These are phyloP conservation scores for Suhomyces panamericanus DNA, from an alignment of 1,139 yeast genomes.

Conservation along the genomic window DNA sequence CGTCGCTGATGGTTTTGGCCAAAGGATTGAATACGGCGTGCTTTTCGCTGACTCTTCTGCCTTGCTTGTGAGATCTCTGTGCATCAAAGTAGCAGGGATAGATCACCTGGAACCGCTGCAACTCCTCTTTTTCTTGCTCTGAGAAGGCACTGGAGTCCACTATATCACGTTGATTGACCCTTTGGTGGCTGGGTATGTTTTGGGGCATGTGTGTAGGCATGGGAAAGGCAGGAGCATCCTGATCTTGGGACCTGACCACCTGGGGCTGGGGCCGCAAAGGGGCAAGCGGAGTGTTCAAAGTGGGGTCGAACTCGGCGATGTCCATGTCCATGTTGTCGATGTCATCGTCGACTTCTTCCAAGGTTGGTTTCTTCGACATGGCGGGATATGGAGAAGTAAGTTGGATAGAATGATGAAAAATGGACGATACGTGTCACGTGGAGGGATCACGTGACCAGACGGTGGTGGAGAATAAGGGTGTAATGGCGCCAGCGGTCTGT, in stretches of 20 bases:
- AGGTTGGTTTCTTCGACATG: conserved; percentile 62
- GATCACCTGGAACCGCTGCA: conserved; percentile 67
- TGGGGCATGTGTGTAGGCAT: conserved; percentile 24
- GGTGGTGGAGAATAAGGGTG: neutral
- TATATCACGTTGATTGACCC: conserved; percentile 24
- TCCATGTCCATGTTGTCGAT: conserved; percentile 93
- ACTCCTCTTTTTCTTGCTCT: conserved; percentile 57
- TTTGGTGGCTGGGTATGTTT: conserved; percentile 6
- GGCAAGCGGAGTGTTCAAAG: conserved; percentile 65
- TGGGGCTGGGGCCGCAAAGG: conserved; percentile 61
- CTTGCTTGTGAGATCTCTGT: conserved; percentile 72
- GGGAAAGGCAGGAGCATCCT: conserved; percentile 13
- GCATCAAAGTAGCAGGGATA: conserved; percentile 94
- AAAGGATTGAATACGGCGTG: conserved; percentile 83
- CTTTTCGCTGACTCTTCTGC: conserved; percentile 71
- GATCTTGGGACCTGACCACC: conserved; percentile 65
- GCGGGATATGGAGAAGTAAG: neutral
- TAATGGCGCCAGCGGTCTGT: too few species aligned
- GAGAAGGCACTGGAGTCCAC: conserved; percentile 41
- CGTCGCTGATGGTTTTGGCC: conserved; percentile 79
- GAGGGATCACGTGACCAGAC: neutral
- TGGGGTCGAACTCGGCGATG: conserved; percentile 85
- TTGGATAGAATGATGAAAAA: neutral
- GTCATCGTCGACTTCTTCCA: conserved; percentile 85
- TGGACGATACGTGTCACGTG: conserved; percentile 6